phyloP scores from a whole-genome alignment of 2,329 filamentous ascomycete genomes.

The Penicillium corylophilum region DNA sequence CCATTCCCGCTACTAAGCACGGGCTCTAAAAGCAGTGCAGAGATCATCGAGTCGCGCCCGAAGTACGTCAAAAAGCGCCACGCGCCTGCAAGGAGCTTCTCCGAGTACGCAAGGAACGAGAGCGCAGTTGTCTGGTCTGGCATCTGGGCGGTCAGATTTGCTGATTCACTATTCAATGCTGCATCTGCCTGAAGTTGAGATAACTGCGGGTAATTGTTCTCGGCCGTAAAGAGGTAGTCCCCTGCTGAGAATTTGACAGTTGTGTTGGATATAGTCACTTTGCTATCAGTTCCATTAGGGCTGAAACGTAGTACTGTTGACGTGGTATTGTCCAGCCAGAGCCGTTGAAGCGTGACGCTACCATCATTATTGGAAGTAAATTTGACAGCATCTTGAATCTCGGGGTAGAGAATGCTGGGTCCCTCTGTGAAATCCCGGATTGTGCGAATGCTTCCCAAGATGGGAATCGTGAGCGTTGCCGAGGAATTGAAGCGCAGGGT shows the following conservation, averaged over 20 bases:
- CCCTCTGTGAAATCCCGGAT: slow-evolving; percentile 65
- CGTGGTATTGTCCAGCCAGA: slow-evolving; percentile 64
- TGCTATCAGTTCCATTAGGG: slow-evolving; percentile 28
- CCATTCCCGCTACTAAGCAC: slow-evolving; percentile 57
- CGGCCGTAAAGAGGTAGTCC: slow-evolving; percentile 58
- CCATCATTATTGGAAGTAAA: slow-evolving; percentile 45
- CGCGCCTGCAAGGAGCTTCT: slow-evolving; percentile 63
- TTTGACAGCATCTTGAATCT: slow-evolving; percentile 56
- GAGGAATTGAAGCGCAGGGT: slow-evolving; percentile 59
- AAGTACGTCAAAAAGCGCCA: slow-evolving; percentile 69
- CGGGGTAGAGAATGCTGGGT: slow-evolving; percentile 50
- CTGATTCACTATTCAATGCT: slow-evolving; percentile 52
- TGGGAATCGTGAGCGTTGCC: slow-evolving; percentile 55
- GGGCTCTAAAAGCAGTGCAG: slow-evolving; percentile 57
- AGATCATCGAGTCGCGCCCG: slow-evolving; percentile 64
- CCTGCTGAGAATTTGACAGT: slow-evolving; percentile 53
- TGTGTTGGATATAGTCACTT: slow-evolving; percentile 43
- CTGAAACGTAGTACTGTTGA: slow-evolving; percentile 54
- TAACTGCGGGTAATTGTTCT: slow-evolving; percentile 63
- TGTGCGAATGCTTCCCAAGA: slow-evolving; percentile 62
- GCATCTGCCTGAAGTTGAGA: slow-evolving; percentile 52
- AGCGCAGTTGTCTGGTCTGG: slow-evolving; percentile 53
- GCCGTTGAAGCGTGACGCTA: slow-evolving; percentile 51
- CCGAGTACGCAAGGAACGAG: slow-evolving; percentile 63
- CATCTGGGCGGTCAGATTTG: slow-evolving; percentile 47